Base-by-base conservation (phyloP, 768 basidiomycete genomes). In the Leccinum disarticulatum region DNA sequence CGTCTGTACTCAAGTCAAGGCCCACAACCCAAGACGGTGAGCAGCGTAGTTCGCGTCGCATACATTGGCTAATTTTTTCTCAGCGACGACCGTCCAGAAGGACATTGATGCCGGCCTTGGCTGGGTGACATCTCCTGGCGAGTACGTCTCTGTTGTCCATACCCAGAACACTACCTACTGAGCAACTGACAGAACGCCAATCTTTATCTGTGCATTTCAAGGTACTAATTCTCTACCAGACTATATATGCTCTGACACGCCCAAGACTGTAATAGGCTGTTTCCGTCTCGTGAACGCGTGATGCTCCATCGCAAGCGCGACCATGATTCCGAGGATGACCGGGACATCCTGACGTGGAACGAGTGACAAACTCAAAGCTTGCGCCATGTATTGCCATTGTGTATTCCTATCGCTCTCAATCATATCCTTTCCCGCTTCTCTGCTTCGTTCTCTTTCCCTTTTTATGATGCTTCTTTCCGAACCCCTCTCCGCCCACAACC, bases 391-490 rank as follows among this genome's bases (percentile, higher is more conserved):
- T 30, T 41, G n/a, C 27, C 25, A 46, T 46, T 60, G 8, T 48
- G 33, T 59, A 52, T 50, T 36, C 50, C 22, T 22, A 15, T 17
- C 53, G 38, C 25, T 22, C 33, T 72, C 69, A 83, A 72, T 97
- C 96, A 66, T 98, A 98, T 25, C 96, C 96, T 68, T 85, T 89
- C 14, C 96, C 96, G 69, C 93, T 94, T 62, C 96, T 80, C 74
- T 95, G 90, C 77, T 98, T 98, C 52, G 83, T 83, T 52, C 87
- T 77, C 69, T 90, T 88, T 75, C 81, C 76, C 70, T 87, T 90
- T 76, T 93, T 97, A 78, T 93, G 90, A 64, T 86, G 87, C 70
- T 92, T 94, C 79, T 95, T 96, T 15, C 82, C 84, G 1, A 72
- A 65, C 17, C 65, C 72, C 61, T 71, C 66, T 61, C 65, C 79